Evolutionary conservation across 208 protist species (phyloP), one percentile per base, ranked within the genome.

Genomic region (Crithidia brevicula): DNA sequence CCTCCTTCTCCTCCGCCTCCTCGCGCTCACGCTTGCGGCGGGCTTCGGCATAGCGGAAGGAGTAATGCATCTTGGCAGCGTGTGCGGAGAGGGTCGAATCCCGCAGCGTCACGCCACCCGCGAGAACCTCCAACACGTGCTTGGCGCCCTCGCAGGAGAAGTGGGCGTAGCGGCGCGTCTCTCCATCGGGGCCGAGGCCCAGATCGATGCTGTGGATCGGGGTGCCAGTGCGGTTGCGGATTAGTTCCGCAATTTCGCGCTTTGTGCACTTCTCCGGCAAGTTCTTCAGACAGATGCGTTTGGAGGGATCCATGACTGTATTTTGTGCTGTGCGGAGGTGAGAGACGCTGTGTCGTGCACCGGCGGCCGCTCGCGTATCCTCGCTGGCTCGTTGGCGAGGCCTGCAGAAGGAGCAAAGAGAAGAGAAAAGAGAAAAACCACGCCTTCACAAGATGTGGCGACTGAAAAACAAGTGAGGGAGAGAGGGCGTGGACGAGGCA

Each of bases 121-220:
- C 76, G 18, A 96, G 62, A n/a, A 79, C 71, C 34, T 91, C 69
- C 34, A 96, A 64, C 22, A 96, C 88, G 30, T 88, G 82, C 73
- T 91, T 92, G 1, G 87, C 83, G 0, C 91, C 88, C 58, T 96
- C 91, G 22, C 85, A 89, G 28, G 91, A 93, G 58, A 94, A 89
- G 77, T 96, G 91, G 3, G 83, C 85, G 73, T 94, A 96, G 66
- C 84, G 83, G 3, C 88, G 85, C 23, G 76, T 63, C 31, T 68
- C 59, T 4, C 88, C 86, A 8, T 85, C 78, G 6, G 53, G 58
- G 65, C 83, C 79, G 36, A 93, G 70, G 38, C 88, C 91, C 7
- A 96, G 75, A 60, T 96, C 91, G 54, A 96, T 96, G 61, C 87
- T 93, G 68, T 94, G 88, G 13, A 87, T 80, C 25, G 89, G 83